Evolutionary conservation across 345 rosid genomes (phyloP), one percentile per base, ranked within the genome.

Genomic region (Zanthoxylum bungeanum): DNA sequence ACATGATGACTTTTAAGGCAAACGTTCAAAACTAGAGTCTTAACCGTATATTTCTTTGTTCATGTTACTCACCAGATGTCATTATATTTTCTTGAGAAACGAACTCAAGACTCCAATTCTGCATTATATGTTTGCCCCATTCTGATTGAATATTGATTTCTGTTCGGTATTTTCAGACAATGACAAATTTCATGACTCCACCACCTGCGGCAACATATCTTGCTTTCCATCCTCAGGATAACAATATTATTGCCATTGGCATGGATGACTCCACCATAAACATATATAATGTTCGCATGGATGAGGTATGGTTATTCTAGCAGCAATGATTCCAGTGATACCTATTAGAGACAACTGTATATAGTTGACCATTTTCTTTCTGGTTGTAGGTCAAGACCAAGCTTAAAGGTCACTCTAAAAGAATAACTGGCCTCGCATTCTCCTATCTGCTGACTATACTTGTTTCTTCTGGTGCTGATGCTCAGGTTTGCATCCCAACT

Each of bases 391-490:
- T 86, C 69, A 87, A 85, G 76, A 85, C 84, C 84, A 86, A 89
- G 71, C 97, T 89, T 67, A 89, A 85, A 80, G 93, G 91, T 24
- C 96, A 90, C 75, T 82, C 90, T 42, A 88, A 88, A 77, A 81
- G 91, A 78, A 83, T 90, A 53, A 88, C 90, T 21, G 90, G 96
- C 72, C 93, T 90, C 30, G 89, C 93, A 50, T 90, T 90, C 79
- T 90, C 96, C 58, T 79, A 83, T 75, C 85, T 77, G 39, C 79
- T 89, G 76, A 87, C 82, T 44, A 83, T 86, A 70, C 79, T 89
- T 60, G 91, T 91, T 68, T 89, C 97, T 60, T 86, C 97, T 44
- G 93, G 93, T 68, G 97, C 91, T 55, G 97, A 91, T 80, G 88
- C 93, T 74, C 92, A 91, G 91, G 92, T 89, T 51, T 34, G 71